phyloP scores from a whole-genome alignment of 2,329 filamentous ascomycete genomes.

The Fusarium sororula region DNA sequence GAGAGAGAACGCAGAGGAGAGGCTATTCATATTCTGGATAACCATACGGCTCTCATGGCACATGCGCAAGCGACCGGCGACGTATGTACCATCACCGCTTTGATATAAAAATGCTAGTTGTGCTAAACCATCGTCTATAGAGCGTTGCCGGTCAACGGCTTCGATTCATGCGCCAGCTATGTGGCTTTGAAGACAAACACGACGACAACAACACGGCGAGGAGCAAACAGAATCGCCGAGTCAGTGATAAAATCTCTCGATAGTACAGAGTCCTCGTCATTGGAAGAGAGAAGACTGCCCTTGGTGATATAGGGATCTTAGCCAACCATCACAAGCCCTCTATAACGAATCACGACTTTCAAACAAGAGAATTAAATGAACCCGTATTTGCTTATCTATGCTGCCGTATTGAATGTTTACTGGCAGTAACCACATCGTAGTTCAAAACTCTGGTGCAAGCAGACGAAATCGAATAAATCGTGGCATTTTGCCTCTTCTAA shows the following conservation, averaged over 20 bases:
- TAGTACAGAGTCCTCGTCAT: background rate
- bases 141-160: slow-evolving; percentile 64
- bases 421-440: background rate
- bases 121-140: slow-evolving; percentile 46
- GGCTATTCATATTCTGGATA: slow-evolving; percentile 64
- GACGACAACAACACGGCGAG: background rate
- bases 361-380: background rate
- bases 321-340: background rate
- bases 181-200: slow-evolving; percentile 55
- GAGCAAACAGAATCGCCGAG: slow-evolving; percentile 22
- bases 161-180: slow-evolving; percentile 65
- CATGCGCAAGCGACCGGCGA: slow-evolving; percentile 63
- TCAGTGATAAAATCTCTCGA: slow-evolving; percentile 26
- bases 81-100: slow-evolving; percentile 51
- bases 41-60: slow-evolving; percentile 67
- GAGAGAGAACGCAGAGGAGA: slow-evolving; percentile 56
- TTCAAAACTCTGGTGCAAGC: background rate
- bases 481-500: slow-evolving; percentile 9
- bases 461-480: background rate
- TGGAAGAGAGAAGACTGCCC: background rate
- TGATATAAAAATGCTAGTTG: background rate
- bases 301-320: background rate
- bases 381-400: background rate
- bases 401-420: background rate
- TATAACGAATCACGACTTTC: background rate